Conservation (phyloP, 768 basidiomycete genomes). For the Leucocoprinus leucothites region DNA sequence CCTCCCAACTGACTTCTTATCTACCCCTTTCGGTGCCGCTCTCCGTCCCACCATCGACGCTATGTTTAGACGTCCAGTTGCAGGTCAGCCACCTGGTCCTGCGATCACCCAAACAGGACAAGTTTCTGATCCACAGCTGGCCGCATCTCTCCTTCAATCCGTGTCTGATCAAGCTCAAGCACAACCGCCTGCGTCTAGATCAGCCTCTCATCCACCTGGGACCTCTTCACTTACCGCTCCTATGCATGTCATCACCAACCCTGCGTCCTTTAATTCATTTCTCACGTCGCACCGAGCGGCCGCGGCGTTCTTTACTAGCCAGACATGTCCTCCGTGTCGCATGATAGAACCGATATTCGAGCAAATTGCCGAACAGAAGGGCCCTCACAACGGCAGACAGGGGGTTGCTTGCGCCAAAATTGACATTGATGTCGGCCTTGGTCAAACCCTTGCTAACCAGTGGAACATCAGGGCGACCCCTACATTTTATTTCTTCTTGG, state of each 20-base stretch:
- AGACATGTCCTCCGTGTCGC: constrained; percentile 74
- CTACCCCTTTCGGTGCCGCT: constrained; percentile 83
- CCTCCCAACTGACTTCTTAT: constrained; percentile 79
- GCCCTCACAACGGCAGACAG: constrained; percentile 31
- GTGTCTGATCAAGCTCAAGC: constrained; percentile 50
- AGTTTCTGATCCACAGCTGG: constrained; percentile 43
- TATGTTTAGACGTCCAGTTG: constrained; percentile 70
- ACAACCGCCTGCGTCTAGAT: constrained; percentile 17
- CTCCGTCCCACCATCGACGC: constrained; percentile 88
- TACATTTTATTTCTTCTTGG: constrained; percentile 85
- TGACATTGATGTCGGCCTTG: constrained; percentile 72
- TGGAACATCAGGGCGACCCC: constrained; percentile 77
- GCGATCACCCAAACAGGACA: constrained; percentile 20
- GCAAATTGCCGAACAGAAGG: constrained; percentile 65
- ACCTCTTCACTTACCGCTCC: constrained; percentile 43
- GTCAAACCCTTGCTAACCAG: constrained; percentile 53
- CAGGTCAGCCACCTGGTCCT: constrained; percentile 34
- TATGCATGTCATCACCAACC: constrained; percentile 72
- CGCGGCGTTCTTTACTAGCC: constrained; percentile 79
- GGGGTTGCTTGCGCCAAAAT: constrained; percentile 81
- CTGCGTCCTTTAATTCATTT: constrained; percentile 65
- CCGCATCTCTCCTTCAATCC: constrained; percentile 53
- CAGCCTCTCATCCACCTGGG: constrained; percentile 12
- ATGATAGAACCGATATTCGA: constrained; percentile 86
- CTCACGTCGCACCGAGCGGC: constrained; percentile 67